Percentiles rank a stretch among this genome's conserved stretches.
phyloP scores from a whole-genome alignment of 2,329 filamentous ascomycete genomes.

The Fusarium sulawesiense region DNA sequence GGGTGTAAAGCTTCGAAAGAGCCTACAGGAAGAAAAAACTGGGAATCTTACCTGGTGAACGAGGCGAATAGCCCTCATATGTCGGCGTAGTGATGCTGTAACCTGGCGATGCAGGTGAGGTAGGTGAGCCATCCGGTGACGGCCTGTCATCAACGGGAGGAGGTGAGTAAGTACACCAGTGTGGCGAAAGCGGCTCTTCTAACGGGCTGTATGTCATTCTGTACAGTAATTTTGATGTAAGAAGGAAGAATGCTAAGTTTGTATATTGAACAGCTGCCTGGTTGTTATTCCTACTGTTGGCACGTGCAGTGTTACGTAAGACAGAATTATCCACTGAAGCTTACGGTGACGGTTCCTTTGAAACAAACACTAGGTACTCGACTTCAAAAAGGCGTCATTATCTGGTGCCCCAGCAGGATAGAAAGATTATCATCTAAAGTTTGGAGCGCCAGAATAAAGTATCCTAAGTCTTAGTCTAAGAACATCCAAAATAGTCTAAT shows the following conservation, averaged over 20 bases:
- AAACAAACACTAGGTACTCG: no score
- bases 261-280: background rate
- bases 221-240: background rate
- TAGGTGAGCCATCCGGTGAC: background rate
- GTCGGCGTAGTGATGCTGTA: background rate
- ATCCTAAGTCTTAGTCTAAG: rapidly evolving
- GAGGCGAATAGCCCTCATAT: no score
- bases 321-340: background rate
- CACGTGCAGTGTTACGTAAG: slow-evolving; percentile 1
- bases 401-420: no score
- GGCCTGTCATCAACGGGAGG: background rate
- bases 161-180: background rate
- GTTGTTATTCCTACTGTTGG: background rate
- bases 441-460: background rate
- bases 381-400: no score
- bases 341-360: background rate
- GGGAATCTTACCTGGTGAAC: background rate
- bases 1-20: no score
- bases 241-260: background rate
- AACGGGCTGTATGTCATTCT: background rate
- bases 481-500: rapidly evolving
- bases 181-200: no score
- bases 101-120: background rate
- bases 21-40: no score
- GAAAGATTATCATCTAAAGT: background rate